Evolutionary conservation across 1,284 basidiomycete species (phyloP).

Genomic region (Boletus sp.): DNA sequence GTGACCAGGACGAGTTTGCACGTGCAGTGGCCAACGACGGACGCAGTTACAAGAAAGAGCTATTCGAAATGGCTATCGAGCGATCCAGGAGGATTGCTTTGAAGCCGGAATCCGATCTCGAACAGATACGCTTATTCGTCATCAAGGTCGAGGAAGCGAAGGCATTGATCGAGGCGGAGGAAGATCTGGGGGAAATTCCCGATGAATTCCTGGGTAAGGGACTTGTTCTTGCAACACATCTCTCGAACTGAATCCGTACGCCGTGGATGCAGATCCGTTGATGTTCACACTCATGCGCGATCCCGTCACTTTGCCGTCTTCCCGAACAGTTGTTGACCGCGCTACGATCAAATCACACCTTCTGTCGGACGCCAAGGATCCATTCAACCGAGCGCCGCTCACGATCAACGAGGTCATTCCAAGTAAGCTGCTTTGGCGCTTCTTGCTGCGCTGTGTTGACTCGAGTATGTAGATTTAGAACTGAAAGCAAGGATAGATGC

Average conservation of each 20-base stretch:
- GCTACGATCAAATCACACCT: slow-evolving; percentile 95
- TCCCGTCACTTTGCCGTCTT: slow-evolving; percentile 89
- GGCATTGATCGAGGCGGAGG: slow-evolving; percentile 77
- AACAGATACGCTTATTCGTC: slow-evolving; percentile 70
- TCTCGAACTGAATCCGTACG: not conserved
- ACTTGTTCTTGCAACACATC: not conserved
- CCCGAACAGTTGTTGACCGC: slow-evolving; percentile 78
- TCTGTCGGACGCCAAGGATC: slow-evolving; percentile 86
- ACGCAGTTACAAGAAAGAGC: slow-evolving; percentile 81
- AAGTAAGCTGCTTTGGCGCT: slow-evolving; percentile 37
- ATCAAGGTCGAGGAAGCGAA: slow-evolving; percentile 83
- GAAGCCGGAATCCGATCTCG: slow-evolving; percentile 81
- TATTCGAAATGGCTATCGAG: slow-evolving; percentile 80
- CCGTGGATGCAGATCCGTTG: slow-evolving; percentile 64
- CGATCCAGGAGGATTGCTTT: slow-evolving; percentile 67
- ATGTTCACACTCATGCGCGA: slow-evolving; percentile 96
- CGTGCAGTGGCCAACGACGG: slow-evolving; percentile 90
- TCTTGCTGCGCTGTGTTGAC: slow-evolving; percentile 8
- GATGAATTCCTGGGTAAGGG: slow-evolving; percentile 88
- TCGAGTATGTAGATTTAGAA: slow-evolving; percentile 44
- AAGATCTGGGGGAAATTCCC: slow-evolving; percentile 90
- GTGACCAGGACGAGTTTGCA: slow-evolving; percentile 78
- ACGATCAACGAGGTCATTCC: slow-evolving; percentile 78
- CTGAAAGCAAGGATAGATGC: slow-evolving; percentile 61
- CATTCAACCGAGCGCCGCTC: slow-evolving; percentile 84